phyloP scores from a whole-genome alignment of 208 protist species.

The Angomonas ambiguus region DNA sequence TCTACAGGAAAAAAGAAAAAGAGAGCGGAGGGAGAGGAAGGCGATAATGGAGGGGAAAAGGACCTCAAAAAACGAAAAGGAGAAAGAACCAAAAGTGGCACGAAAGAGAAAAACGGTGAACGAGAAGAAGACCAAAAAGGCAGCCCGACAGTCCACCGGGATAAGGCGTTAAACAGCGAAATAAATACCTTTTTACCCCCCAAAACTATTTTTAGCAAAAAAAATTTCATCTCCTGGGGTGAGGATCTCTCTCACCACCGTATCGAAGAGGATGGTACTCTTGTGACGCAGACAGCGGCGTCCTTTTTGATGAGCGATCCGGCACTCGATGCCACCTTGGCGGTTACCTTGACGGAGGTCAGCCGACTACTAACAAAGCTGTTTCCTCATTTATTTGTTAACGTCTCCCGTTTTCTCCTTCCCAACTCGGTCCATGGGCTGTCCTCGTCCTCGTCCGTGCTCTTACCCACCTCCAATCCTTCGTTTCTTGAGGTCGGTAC shows the following conservation, averaged over 20 bases:
- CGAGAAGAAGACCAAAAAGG: not conserved
- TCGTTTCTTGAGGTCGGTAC: not conserved
- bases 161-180: not conserved
- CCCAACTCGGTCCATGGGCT: not conserved
- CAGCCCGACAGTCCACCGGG: not conserved
- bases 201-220: conserved; percentile 3
- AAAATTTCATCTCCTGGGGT: not conserved
- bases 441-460: too few species aligned
- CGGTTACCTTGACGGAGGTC: not conserved
- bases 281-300: not conserved
- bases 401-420: not conserved
- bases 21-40: too few species aligned
- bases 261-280: not conserved
- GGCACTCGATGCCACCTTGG: not conserved
- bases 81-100: too few species aligned
- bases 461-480: not conserved
- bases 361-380: not conserved
- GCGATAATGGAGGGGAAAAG: too few species aligned
- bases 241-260: too few species aligned
- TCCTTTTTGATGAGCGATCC: not conserved
- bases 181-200: not conserved
- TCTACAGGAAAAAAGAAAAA: too few species aligned
- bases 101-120: too few species aligned
- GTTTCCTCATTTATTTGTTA: not conserved
- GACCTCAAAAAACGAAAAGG: too few species aligned